phyloP scores from a whole-genome alignment of 2,329 filamentous ascomycete genomes.

The Aspergillus texensis region DNA sequence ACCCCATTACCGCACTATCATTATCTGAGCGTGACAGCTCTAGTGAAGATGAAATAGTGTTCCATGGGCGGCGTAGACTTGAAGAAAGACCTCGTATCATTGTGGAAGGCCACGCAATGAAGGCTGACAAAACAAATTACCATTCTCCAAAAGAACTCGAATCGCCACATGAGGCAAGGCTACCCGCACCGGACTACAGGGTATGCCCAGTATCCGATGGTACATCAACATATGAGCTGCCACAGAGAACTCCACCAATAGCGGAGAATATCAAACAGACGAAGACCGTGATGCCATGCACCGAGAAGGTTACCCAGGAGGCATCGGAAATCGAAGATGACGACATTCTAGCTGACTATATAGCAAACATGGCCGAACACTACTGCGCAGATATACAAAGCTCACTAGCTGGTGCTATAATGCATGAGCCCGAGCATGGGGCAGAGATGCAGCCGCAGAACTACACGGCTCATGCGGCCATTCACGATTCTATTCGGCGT shows the following conservation, averaged over 20 bases:
- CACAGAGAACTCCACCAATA: neutral
- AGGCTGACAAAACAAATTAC: neutral
- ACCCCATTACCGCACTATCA: conserved; percentile 29
- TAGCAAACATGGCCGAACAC: conserved; percentile 41
- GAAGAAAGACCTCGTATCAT: conserved; percentile 7
- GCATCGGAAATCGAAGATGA: conserved; percentile 51
- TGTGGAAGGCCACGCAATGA: neutral
- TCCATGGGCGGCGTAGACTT: conserved; percentile 35
- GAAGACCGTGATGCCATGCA: neutral
- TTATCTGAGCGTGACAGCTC: conserved; percentile 57
- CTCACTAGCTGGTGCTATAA: neutral
- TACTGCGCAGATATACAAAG: conserved; percentile 21
- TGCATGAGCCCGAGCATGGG: neutral
- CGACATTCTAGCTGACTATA: conserved; percentile 41
- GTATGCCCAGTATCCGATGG: neutral
- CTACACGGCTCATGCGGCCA: neutral
- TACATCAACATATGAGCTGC: neutral
- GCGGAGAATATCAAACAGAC: neutral
- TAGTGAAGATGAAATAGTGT: conserved; percentile 64
- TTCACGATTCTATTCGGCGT: neutral
- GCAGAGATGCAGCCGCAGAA: neutral
- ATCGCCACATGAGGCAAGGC: neutral
- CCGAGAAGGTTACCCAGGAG: neutral
- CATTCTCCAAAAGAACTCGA: neutral
- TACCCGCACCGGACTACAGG: neutral